A percentile compares a stretch with the other conserved stretches of the same genome.
Conservation (phyloP, 495 filamentous ascomycete genomes). For the Penicilliopsis zonata region DNA sequence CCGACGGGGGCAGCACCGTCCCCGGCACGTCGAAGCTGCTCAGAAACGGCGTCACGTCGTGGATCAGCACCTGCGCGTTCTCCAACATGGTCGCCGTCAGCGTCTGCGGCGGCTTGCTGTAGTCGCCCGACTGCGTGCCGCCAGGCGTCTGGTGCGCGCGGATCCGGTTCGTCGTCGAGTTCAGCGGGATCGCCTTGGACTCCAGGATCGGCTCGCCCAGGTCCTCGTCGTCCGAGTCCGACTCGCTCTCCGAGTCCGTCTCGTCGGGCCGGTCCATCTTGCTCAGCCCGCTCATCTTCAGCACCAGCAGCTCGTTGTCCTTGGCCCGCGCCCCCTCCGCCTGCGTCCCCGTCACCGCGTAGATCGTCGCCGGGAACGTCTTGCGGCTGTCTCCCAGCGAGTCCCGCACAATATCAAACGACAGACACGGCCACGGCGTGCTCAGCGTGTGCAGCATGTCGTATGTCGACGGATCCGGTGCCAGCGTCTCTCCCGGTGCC, state of each 20-base stretch:
- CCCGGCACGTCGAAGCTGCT: slow-evolving; percentile 81
- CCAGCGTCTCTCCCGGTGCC: slow-evolving; percentile 75
- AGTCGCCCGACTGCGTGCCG: slow-evolving; percentile 45
- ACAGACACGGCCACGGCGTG: slow-evolving; percentile 91
- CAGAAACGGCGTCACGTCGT: slow-evolving; percentile 83
- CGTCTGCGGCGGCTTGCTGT: slow-evolving; percentile 59
- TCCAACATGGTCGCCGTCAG: slow-evolving; percentile 88
- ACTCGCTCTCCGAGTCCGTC: slow-evolving; percentile 61
- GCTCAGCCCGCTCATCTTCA: slow-evolving; percentile 86
- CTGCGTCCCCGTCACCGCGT: slow-evolving; percentile 88
- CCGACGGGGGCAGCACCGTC: slow-evolving; percentile 60
- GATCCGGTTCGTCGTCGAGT: slow-evolving; percentile 84
- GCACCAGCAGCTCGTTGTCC: slow-evolving; percentile 87
- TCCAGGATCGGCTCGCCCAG: slow-evolving; percentile 87
- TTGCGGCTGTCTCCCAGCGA: slow-evolving; percentile 80
- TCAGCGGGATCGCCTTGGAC: slow-evolving; percentile 73
- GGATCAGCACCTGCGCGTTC: slow-evolving; percentile 74
- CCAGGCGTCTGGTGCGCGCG: slow-evolving; percentile 66
- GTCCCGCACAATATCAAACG: slow-evolving; percentile 86
- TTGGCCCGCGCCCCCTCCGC: slow-evolving; percentile 59
- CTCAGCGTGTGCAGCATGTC: slow-evolving; percentile 90
- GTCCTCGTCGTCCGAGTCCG: slow-evolving; percentile 62
- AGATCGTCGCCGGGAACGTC: slow-evolving; percentile 84
- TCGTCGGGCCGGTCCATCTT: slow-evolving; percentile 68
- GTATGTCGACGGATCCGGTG: slow-evolving; percentile 84